Conservation (phyloP, 352 stramenopile species). For the Phytophthora pluvialis region DNA sequence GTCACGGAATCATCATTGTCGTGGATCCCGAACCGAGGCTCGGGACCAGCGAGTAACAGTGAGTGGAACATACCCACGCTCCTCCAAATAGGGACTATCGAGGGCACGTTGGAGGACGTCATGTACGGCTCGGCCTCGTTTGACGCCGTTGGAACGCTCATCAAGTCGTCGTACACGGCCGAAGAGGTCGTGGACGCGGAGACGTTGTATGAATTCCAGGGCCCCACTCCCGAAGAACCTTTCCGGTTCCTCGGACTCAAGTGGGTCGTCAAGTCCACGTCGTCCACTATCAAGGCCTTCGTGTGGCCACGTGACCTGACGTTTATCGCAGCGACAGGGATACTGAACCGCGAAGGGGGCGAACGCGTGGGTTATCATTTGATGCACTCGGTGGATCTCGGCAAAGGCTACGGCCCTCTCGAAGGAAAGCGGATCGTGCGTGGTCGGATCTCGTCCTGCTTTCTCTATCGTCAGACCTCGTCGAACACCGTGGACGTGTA, state of each 20-base stretch:
- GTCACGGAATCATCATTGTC: conserved; percentile 19
- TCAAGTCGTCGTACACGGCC: conserved; percentile 37
- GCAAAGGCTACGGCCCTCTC: conserved; percentile 37
- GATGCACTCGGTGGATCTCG: conserved; percentile 55
- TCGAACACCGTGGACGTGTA: conserved; percentile 52
- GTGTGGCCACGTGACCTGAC: conserved; percentile 53
- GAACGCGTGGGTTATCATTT: conserved; percentile 65
- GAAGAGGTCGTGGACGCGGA: conserved; percentile 49
- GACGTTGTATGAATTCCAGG: conserved; percentile 42
- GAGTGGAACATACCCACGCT: conserved; percentile 46
- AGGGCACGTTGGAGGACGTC: conserved; percentile 56
- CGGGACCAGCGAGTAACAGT: conserved; percentile 8
- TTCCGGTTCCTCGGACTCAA: conserved; percentile 54
- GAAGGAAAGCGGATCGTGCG: conserved; percentile 42
- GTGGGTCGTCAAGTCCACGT: conserved; percentile 45
- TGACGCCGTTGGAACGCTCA: conserved; percentile 32
- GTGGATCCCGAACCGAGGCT: conserved; percentile 20
- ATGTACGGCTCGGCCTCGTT: conserved; percentile 49
- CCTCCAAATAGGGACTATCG: conserved; percentile 47
- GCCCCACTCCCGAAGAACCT: conserved; percentile 43
- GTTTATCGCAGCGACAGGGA: conserved; percentile 53
- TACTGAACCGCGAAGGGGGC: conserved; percentile 44
- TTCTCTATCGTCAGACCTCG: conserved; percentile 47
- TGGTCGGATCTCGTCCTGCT: conserved; percentile 50
- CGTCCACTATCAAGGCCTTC: conserved; percentile 39